phyloP scores from a whole-genome alignment of 225 moss, liverwort and hornwort genomes.

The Sphagnum tenellum region DNA sequence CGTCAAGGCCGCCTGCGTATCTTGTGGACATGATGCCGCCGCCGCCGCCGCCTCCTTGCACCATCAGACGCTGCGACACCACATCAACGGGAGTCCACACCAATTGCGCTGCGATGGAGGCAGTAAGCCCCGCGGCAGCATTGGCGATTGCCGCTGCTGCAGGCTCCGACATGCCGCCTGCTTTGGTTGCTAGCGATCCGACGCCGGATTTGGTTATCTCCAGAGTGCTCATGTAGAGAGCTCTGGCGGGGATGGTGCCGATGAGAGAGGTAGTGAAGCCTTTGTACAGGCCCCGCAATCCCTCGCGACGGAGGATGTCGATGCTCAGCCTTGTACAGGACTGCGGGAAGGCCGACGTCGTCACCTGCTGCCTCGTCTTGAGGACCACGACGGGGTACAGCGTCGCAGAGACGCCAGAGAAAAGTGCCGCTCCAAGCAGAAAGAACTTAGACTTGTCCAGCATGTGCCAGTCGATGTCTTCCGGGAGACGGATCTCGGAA shows the following conservation, averaged over 20 bases:
- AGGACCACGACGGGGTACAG: constrained; percentile 48
- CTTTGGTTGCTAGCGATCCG: constrained; percentile 17
- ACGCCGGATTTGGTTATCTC: constrained; percentile 49
- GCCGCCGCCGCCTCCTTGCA: constrained; percentile 41
- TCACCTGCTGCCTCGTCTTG: constrained; percentile 51
- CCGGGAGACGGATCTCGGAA: constrained; percentile 52
- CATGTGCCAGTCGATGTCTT: constrained; percentile 65
- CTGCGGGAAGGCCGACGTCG: constrained; percentile 28
- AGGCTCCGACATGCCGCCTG: constrained; percentile 48
- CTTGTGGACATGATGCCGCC: constrained; percentile 13
- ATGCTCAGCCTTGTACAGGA: constrained; percentile 39
- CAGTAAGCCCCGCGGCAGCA: constrained; percentile 47
- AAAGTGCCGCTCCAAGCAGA: constrained; percentile 50
- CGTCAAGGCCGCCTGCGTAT: constrained; percentile 44
- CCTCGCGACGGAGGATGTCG: constrained; percentile 33
- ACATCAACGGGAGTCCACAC: constrained; percentile 57
- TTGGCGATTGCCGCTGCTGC: constrained; percentile 47
- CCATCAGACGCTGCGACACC: constrained; percentile 44
- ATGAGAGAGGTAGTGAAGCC: constrained; percentile 47
- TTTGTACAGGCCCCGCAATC: constrained; percentile 42
- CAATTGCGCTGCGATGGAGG: constrained; percentile 43
- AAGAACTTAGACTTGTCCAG: constrained; percentile 57
- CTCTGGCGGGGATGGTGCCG: constrained; percentile 51
- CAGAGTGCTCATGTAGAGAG: constrained; percentile 52
- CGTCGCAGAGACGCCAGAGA: constrained; percentile 49